Base-by-base conservation (phyloP, 2,329 filamentous ascomycete genomes). In the Colletotrichum salicis region DNA sequence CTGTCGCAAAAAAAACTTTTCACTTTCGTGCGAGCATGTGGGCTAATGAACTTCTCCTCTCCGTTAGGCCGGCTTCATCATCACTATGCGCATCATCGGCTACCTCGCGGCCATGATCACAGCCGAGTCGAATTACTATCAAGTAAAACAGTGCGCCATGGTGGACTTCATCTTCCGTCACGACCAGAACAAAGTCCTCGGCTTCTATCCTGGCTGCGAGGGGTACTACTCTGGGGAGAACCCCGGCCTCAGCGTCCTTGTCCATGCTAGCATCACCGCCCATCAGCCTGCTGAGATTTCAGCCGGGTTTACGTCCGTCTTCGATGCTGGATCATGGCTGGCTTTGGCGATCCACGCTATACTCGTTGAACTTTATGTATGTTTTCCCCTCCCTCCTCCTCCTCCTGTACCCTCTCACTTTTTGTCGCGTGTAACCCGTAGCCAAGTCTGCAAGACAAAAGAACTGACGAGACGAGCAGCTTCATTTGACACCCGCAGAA, bases 401-500 rank as follows among this genome's bases (percentile, higher is more conserved):
- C 35, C 19, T 60, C 15, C 37, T 31, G 4, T 11, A 29, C 12
- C 27, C 8, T n/a, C 10, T 22, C 12, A 75, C 13, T 11, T 76
- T 33, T 78, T 79, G 29, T 45, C 4, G 19, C n/a, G 24, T 68
- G 55, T 22, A 29, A 19, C 29, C 2, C 33, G 22, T 13, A 29
- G 27, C 27, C 48, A 33, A 37, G 5, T 24, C 27, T 13, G 52
- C 24, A 58, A 22, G 45, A 55, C n/a, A n/a, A 3, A 12, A 19
- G 19, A n/a, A 22, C 33, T 48, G 13, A 48, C 52, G 19, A 57
- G 33, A n/a, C 11, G 19, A 48, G 7, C 83, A 88, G 79, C 79
- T 89, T 29, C 78, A 77, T 19, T 74, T 88, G 37, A 90, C 88
- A 0, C 86, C 87, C 0, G 81, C 78, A 15, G 88, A 90, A 74